Conservation (phyloP, 2,329 filamentous ascomycete genomes). For the Colletotrichum sp. region DNA sequence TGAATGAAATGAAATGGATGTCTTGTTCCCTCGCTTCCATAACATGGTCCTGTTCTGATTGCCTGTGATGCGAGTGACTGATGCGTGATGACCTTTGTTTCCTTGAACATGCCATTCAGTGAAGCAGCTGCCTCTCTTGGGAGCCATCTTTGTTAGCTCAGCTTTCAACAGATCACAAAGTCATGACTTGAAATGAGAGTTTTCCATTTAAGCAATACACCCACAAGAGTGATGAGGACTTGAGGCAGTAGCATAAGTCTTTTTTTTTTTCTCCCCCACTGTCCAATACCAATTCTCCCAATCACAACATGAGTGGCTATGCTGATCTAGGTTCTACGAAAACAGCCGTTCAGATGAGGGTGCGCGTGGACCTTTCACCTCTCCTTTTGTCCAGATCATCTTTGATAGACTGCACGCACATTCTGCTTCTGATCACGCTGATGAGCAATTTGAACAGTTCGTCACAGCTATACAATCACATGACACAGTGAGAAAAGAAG, state of each 20-base stretch:
- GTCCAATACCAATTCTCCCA: background rate
- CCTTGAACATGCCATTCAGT: background rate
- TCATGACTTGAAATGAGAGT: too few species aligned
- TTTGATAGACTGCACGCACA: background rate
- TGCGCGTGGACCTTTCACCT: background rate
- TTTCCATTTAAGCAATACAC: too few species aligned
- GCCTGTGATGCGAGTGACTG: background rate
- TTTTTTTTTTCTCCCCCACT: fast-evolving
- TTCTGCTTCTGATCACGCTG: background rate
- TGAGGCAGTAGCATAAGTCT: background rate
- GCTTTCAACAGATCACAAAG: background rate
- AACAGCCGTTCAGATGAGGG: background rate
- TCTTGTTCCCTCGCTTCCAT: slow-evolving; percentile 3
- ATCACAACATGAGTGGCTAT: background rate
- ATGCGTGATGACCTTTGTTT: background rate
- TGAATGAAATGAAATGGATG: slow-evolving; percentile 24
- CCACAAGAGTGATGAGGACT: background rate
- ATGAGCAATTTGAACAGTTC: background rate
- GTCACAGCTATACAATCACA: background rate
- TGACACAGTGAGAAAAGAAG: background rate
- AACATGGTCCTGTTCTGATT: background rate
- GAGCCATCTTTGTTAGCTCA: background rate
- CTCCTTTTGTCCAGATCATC: background rate
- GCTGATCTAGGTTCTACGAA: background rate
- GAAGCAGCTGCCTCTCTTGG: background rate